Evolutionary conservation across 306 rosid species (phyloP).

Genomic region (Lithocarpus polystachyus): DNA sequence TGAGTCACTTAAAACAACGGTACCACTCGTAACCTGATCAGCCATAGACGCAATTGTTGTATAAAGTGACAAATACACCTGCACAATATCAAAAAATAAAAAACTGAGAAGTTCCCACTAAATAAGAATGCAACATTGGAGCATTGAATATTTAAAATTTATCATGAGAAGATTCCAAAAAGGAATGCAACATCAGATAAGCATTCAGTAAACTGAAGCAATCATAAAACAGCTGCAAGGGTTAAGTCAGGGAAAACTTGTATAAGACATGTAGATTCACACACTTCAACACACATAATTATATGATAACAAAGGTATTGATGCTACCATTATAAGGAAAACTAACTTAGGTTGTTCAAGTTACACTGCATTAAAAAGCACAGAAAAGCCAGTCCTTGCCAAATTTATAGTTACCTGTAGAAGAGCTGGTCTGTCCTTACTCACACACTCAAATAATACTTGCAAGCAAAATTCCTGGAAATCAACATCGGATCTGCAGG

Average conservation of each 20-base stretch:
- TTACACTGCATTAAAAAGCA: slow-evolving; percentile 17
- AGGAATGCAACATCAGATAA: slow-evolving; percentile 5
- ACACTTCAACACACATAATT: background rate
- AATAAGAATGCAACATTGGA: slow-evolving; percentile 8
- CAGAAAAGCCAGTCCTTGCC: background rate
- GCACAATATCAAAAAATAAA: slow-evolving; percentile 17
- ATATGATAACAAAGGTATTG: background rate
- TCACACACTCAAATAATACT: slow-evolving; percentile 95
- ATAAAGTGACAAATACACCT: slow-evolving; percentile 89
- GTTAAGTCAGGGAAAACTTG: background rate
- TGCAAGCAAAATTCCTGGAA: slow-evolving; percentile 99
- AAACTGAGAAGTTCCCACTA: slow-evolving; percentile 8
- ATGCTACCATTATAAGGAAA: slow-evolving; percentile 11
- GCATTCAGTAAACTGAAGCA: background rate
- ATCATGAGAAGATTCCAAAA: background rate
- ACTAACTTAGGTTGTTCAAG: background rate
- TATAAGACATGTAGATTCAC: background rate
- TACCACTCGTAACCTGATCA: slow-evolving; percentile 58
- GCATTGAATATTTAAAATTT: background rate
- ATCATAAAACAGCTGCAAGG: background rate
- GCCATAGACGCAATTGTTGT: slow-evolving; percentile 74
- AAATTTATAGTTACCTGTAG: slow-evolving; percentile 59
- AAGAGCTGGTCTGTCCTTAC: slow-evolving; percentile 97
- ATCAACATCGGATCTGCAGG: slow-evolving; percentile 78
- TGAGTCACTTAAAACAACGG: slow-evolving; percentile 63